phyloP scores from a whole-genome alignment of 257 asterid genomes.

The Ligustrum vulgare region DNA sequence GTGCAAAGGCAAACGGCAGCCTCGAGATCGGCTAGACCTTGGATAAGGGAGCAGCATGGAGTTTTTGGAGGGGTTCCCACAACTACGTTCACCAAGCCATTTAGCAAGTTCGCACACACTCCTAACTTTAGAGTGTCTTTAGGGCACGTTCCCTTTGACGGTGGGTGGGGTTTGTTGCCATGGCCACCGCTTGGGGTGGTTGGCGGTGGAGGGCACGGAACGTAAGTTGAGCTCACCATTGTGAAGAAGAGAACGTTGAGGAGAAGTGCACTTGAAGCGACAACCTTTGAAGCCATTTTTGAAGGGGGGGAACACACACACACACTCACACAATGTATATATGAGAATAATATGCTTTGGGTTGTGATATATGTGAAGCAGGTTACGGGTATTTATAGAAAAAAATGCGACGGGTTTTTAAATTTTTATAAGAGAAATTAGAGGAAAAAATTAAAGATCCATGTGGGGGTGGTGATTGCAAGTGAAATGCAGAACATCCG shows the following conservation, averaged over 20 bases:
- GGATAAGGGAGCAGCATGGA: conserved; percentile 38
- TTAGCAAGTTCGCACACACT: conserved; percentile 35
- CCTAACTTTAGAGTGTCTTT: conserved; percentile 39
- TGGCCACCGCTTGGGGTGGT: background rate
- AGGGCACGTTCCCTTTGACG: conserved; percentile 25
- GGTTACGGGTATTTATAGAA: background rate
- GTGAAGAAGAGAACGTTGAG: conserved; percentile 27
- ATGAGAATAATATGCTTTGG: background rate
- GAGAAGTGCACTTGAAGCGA: conserved; percentile 14
- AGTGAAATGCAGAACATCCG: background rate
- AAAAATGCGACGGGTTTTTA: background rate
- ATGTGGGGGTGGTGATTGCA: background rate
- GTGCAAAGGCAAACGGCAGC: conserved; percentile 48
- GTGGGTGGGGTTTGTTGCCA: conserved; percentile 2
- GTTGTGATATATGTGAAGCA: background rate
- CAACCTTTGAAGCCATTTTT: background rate
- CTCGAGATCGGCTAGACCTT: conserved; percentile 37
- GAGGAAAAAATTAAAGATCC: background rate
- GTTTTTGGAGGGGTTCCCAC: conserved; percentile 34
- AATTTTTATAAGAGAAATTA: background rate
- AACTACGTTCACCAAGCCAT: conserved; percentile 14
- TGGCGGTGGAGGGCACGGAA: conserved; percentile 24
- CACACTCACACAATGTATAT: background rate
- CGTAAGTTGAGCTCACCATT: background rate
- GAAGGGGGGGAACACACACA: background rate